These are phyloP conservation scores for Triticum turgidum DNA, from an alignment of 176 grass and related monocot species.

Conservation along the genomic window DNA sequence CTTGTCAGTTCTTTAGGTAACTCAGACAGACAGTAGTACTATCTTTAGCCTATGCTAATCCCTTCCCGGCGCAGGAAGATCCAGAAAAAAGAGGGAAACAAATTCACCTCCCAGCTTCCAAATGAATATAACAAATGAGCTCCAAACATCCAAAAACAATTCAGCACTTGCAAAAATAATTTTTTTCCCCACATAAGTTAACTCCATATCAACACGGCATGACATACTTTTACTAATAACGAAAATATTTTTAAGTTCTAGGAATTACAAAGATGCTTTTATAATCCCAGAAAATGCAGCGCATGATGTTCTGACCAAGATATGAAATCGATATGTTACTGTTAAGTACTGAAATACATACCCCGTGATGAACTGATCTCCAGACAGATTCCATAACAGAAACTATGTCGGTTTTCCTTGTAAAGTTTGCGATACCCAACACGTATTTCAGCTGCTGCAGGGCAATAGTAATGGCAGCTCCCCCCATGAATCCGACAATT, in stretches of 20 bases:
- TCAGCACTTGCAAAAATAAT: not conserved
- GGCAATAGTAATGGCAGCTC: conserved; percentile 92
- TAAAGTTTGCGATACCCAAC: conserved; percentile 77
- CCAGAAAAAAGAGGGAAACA: not conserved
- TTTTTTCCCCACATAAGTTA: not conserved
- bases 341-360: conserved; percentile 31
- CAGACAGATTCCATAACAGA: conserved; percentile 94
- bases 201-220: not conserved
- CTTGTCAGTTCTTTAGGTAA: conserved; percentile 4
- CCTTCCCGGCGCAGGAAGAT: not conserved
- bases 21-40: not conserved
- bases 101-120: not conserved
- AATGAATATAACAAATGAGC: not conserved
- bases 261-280: not conserved
- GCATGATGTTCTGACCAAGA: not conserved
- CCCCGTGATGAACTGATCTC: conserved; percentile 77
- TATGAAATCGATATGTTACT: not conserved
- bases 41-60: not conserved
- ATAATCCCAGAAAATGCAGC: not conserved
- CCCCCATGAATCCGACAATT: conserved; percentile 94
- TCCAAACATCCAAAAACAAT: not conserved
- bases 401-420: conserved; percentile 83
- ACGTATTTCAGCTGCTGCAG: conserved; percentile 91
- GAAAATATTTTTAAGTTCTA: not conserved
- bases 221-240: not conserved